These are phyloP conservation scores for Nicotiana benthamiana DNA, from an alignment of 257 asterid genomes.

Conservation along the genomic window DNA sequence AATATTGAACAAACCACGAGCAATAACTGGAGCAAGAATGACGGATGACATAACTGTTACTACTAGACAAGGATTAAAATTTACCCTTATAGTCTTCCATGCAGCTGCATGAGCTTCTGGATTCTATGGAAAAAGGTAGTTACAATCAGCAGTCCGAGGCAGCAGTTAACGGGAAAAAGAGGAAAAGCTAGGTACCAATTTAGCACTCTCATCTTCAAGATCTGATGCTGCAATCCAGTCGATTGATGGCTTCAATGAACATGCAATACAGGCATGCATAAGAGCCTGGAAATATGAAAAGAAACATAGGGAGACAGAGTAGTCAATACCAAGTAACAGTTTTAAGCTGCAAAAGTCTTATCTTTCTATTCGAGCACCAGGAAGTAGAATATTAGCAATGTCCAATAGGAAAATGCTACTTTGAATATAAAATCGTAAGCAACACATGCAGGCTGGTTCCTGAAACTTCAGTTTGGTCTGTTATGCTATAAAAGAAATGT, in stretches of 20 bases:
- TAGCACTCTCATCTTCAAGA: conserved; percentile 79
- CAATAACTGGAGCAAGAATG: neutral
- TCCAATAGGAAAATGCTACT: neutral
- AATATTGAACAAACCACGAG: neutral
- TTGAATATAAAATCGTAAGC: neutral
- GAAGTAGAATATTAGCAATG: neutral
- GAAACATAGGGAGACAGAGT: neutral
- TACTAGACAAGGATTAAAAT: neutral
- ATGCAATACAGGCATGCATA: conserved; percentile 83
- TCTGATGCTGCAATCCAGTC: conserved; percentile 99
- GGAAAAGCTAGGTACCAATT: conserved; percentile 33
- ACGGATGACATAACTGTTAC: neutral
- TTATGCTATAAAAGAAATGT: too few relatives aligned
- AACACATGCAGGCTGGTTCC: too few relatives aligned
- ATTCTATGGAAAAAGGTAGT: conserved; percentile 31
- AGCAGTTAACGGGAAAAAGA: neutral
- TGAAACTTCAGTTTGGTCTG: too few relatives aligned
- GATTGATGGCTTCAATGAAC: conserved; percentile 74
- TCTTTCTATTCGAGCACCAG: neutral
- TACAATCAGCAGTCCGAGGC: conserved; percentile 7
- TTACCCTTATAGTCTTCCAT: conserved; percentile 78
- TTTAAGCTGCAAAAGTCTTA: neutral
- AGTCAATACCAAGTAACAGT: neutral
- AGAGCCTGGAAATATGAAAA: conserved; percentile 56
- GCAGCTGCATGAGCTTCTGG: conserved; percentile 82